Evolutionary conservation across 2,329 filamentous ascomycete genomes (phyloP).

Genomic region (Fusarium domesticum): DNA sequence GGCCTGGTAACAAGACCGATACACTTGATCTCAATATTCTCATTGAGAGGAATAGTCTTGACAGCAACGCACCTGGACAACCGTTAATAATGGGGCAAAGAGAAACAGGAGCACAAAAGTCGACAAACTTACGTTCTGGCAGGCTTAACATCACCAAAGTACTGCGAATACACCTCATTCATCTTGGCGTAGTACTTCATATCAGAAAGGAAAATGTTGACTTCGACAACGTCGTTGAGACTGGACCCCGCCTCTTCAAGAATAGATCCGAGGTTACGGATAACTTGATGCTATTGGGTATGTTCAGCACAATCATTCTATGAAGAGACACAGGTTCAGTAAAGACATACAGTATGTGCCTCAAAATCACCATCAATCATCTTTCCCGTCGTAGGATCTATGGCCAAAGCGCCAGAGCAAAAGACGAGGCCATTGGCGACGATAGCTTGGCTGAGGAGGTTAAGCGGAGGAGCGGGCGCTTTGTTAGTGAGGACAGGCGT

Average conservation of each 20-base stretch:
- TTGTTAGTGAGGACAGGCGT: conserved; percentile 23
- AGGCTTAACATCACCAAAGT: conserved; percentile 53
- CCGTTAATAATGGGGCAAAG: conserved; percentile 9
- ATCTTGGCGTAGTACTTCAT: conserved; percentile 72
- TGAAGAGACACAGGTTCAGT: no score
- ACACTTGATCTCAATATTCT: conserved; percentile 33
- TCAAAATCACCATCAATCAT: conserved; percentile 64
- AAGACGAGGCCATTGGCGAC: conserved; percentile 64
- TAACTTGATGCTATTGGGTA: conserved; percentile 50
- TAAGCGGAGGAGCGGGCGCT: conserved; percentile 21
- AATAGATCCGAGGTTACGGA: conserved; percentile 66
- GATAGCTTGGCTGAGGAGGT: conserved; percentile 28
- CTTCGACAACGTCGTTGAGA: conserved; percentile 65
- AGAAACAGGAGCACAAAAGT: no score
- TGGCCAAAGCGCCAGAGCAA: conserved; percentile 68
- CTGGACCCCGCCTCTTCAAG: conserved; percentile 64
- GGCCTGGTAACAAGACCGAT: conserved; percentile 22
- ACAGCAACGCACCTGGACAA: conserved; percentile 29
- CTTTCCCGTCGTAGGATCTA: conserved; percentile 52
- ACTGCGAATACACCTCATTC: conserved; percentile 69
- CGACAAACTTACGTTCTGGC: conserved; percentile 35
- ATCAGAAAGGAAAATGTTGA: conserved; percentile 67
- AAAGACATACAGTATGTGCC: conserved; percentile 52
- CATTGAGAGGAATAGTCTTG: conserved; percentile 30
- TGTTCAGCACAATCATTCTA: no score